Base-by-base conservation (phyloP, 768 basidiomycete species). In the Pleurotus djamor region DNA sequence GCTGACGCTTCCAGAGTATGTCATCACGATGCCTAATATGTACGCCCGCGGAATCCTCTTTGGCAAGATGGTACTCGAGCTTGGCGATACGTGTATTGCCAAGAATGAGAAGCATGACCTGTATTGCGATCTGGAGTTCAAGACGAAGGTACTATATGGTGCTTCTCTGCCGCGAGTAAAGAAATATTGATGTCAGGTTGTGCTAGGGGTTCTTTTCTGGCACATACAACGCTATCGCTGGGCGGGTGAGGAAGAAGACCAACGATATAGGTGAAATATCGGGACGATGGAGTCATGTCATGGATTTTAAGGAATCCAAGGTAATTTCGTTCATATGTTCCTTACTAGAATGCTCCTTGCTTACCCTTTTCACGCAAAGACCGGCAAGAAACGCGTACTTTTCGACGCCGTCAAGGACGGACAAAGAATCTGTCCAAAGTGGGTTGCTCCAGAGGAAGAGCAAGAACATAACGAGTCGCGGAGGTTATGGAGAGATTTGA, bases 11-110 rank as follows among this genome's bases (percentile, higher is more conserved):
- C 9, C 76, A 89, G 92, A 91, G 63, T 96, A 95, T 70, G 81
- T 89, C 60, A 86, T 94, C 65, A 88, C 92, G 60, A 97, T 99
- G 96, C 97, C 97, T 34, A 98, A 98, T 78, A 97, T 98, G 90
- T 96, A 93, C 69, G 92, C 90, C 49, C 82, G 92, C 38, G 92
- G 92, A 6, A 92, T 93, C 64, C 74, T 93, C 45, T 94, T 91
- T 72, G 91, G 91, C 8, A 93, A 92, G 81, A 96, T 99, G 95
- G 89, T 98, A 32, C 79, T 96, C 55, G 97, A 99, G 75, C 79
- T 99, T 17, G 96, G 96, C 4, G 97, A 98, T 72, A 83, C 85
- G 36, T 94, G 93, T 65, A 82, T 78, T 6, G 93, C 94, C 59
- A 87, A 85, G 77, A 95, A 94, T 75, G 88, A 91, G 67, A 86